Conservation (phyloP, 208 protist species). For the Leishmania turanica region DNA sequence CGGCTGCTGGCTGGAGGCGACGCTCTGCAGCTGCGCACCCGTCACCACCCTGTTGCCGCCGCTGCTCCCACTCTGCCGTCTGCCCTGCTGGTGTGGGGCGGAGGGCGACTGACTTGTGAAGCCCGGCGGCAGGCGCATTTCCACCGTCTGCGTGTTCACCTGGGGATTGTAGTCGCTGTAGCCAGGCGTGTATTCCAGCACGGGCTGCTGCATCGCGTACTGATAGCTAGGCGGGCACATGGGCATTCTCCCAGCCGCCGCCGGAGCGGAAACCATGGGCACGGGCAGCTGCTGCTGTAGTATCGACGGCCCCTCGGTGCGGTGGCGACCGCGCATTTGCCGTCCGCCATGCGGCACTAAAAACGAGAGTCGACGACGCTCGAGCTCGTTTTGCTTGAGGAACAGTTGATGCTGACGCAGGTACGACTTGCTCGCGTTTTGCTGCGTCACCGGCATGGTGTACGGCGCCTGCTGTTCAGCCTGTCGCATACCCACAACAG, state of each 20-base stretch:
- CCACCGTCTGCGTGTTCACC: slow-evolving; percentile 38
- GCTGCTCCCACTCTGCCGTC: background rate
- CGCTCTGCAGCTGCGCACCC: background rate
- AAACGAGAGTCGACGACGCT: slow-evolving; percentile 26
- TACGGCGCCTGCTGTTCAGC: background rate
- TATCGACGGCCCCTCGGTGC: slow-evolving; percentile 14
- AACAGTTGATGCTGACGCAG: slow-evolving; percentile 23
- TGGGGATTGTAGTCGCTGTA: slow-evolving; percentile 35
- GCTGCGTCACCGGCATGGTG: slow-evolving; percentile 2
- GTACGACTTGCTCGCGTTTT: slow-evolving; percentile 4
- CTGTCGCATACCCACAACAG: background rate
- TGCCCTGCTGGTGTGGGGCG: background rate
- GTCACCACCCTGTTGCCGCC: background rate
- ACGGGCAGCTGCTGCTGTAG: slow-evolving; percentile 2
- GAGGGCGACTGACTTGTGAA: slow-evolving; percentile 24
- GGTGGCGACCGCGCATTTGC: slow-evolving; percentile 12
- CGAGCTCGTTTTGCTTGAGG: slow-evolving; percentile 26
- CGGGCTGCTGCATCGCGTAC: slow-evolving; percentile 12
- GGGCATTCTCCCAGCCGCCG: background rate
- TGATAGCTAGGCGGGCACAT: slow-evolving; percentile 11
- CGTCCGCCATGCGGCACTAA: slow-evolving; percentile 3
- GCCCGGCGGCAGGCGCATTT: slow-evolving; percentile 19
- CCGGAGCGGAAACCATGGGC: slow-evolving; percentile 4
- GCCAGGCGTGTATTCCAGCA: slow-evolving; percentile 17
- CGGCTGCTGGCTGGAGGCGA: background rate